Base-by-base conservation (phyloP, 78 protist genomes). In the Neovahlkampfia damariscottae region DNA sequence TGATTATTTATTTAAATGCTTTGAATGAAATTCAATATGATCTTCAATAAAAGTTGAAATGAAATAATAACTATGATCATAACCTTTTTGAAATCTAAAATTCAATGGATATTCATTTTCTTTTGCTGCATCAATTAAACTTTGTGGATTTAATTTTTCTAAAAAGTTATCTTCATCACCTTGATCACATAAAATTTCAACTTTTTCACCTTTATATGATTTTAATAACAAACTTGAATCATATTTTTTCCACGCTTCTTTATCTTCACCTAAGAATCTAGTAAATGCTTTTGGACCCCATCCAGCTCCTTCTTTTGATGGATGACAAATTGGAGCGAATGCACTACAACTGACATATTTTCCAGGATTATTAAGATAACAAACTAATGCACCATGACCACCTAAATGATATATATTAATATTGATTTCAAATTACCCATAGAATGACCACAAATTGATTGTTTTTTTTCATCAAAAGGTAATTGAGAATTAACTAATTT, bases 291-390 rank as follows among this genome's bases (percentile, higher is more conserved):
- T 82, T 1, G 28, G 19, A 34, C 93, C 92, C 90, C 89, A 84
- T 6, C 82, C 83, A 67, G 76, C 1, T 80, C 76, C 19, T 50
- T 19, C 34, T 7, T 73, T 8, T 40, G 10, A 50, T 10, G 97
- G 94, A 81, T 91, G 78, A 78, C 86, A 77, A 67, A 94, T 94
- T 5, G 97, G 96, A 19, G 96, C 74, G 31, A 94, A 94, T 9
- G 94, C 97, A 0, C 94, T 88, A 10, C 85, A 89, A 10, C 91
- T 91, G 71, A 31, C 4, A 76, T 41, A 89, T 27, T 0, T 2
- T n/a, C 30, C 62, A 10, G 90, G 92, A 62, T 85, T 86, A 62
- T 74, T 82, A 31, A 91, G 38, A 29, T 87, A 86, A 39, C 19
- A 28, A 0, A 75, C 19, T 0, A 92, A 82, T 19, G 96, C 96